Evolutionary conservation across 257 asterid species (phyloP), one percentile per base, ranked within the genome.

Genomic region (Asclepias syriaca): DNA sequence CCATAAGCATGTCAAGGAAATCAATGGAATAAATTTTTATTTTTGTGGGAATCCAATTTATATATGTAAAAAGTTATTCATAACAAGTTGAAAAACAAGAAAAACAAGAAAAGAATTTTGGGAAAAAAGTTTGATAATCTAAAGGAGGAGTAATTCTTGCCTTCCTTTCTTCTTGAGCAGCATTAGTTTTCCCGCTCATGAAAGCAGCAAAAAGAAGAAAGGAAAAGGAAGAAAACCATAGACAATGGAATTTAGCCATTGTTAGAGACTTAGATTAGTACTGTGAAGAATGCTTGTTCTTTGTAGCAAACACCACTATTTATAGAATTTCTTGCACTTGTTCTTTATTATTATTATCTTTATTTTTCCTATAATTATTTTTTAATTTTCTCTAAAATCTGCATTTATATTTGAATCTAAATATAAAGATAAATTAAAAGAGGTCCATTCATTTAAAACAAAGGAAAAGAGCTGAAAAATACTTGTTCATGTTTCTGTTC

Each of bases 191-290:
- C 2, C 10, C n/a, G 19, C 11, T 43, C 48, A 12, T 12, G 10
- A 37, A 54, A 18, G 22, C 5, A 37, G n/a, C 29, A 19, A 1
- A 19, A 45, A 37, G 32, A 40, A 49, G 60, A 63, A 43, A 16
- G 16, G 21, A 13, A 10, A 69, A 19, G 65, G 14, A 74, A 19
- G 54, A 66, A 66, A 74, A 66, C 37, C 67, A 22, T 13, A 66
- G 39, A 18, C 7, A 57, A 45, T 27, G 10, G 19, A 56, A 24
- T 55, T n/a, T 58, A 45, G 68, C 78, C 78, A 74, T 74, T 55
- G 46, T 54, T 65, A 21, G 66, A 22, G 19, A 4, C 8, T 54
- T 8, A 1, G 39, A n/a, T 34, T 3, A 34, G 2, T 48, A 48
- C 13, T 1, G 13, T 37, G 56, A 3, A 57, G 37, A 8, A 15